These are phyloP conservation scores for Cytospora schulzeri DNA, from an alignment of 2,329 filamentous ascomycete species.

Conservation along the genomic window DNA sequence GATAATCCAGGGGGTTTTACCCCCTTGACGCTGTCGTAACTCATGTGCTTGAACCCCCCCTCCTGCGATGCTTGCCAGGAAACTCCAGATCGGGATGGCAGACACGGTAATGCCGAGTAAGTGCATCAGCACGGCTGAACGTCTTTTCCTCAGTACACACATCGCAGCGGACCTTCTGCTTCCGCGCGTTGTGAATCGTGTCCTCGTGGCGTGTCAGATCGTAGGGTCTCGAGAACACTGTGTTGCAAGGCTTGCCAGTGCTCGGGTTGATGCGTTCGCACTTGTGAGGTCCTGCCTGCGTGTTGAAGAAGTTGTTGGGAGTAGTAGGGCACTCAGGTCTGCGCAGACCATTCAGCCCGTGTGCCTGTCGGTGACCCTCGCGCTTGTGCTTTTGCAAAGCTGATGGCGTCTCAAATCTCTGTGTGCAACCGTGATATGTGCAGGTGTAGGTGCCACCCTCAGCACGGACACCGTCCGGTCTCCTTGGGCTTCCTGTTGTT, in stretches of 20 bases:
- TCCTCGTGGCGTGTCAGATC: conserved; percentile 96
- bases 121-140: conserved; percentile 91
- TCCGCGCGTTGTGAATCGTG: conserved; percentile 92
- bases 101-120: conserved; percentile 91
- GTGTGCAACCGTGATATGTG: conserved; percentile 87
- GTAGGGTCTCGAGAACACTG: conserved; percentile 92
- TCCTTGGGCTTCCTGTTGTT: conserved; percentile 41
- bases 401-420: conserved; percentile 84
- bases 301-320: conserved; percentile 65
- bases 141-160: conserved; percentile 96
- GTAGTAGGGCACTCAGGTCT: conserved; percentile 42
- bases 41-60: conserved; percentile 34
- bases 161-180: conserved; percentile 91
- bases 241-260: conserved; percentile 92
- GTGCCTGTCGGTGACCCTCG: conserved; percentile 83
- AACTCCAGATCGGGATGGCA: conserved; percentile 88
- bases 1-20: too few species aligned
- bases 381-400: conserved; percentile 94
- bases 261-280: conserved; percentile 93
- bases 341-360: conserved; percentile 46
- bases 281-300: conserved; percentile 88
- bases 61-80: conserved; percentile 61
- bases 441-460: conserved; percentile 93
- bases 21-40: not conserved
- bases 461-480: conserved; percentile 66